These are phyloP conservation scores for Yamadazyma friedrichii DNA, from an alignment of 1,139 yeast genomes.

Conservation along the genomic window DNA sequence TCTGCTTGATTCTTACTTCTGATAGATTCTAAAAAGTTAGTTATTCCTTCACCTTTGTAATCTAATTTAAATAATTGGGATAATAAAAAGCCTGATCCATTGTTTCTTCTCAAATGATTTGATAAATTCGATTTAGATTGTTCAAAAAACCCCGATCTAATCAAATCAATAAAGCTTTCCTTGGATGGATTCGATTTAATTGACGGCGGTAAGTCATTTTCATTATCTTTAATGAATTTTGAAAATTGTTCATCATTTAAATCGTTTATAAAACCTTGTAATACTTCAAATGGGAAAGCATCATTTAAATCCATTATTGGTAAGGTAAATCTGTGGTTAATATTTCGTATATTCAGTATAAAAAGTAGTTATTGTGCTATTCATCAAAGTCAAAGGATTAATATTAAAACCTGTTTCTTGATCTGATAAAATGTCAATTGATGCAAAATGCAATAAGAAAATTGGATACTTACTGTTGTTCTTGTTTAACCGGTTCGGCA, in stretches of 20 bases:
- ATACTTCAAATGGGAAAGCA: slow-evolving; percentile 36
- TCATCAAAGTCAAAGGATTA: no score
- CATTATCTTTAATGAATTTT: slow-evolving; percentile 33
- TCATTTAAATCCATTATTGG: slow-evolving; percentile 20
- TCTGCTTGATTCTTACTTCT: slow-evolving; percentile 22
- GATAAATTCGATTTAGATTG: slow-evolving; percentile 47
- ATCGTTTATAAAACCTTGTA: slow-evolving; percentile 39
- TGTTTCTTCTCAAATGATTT: slow-evolving; percentile 35
- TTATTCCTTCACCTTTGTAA: slow-evolving; percentile 61
- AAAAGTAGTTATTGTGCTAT: background rate
- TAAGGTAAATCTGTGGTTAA: slow-evolving; percentile 10
- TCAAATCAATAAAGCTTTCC: slow-evolving; percentile 41
- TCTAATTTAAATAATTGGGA: slow-evolving; percentile 51
- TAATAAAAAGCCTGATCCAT: slow-evolving; percentile 54
- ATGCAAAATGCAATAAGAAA: slow-evolving; percentile 1
- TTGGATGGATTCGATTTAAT: slow-evolving; percentile 34
- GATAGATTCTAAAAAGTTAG: slow-evolving; percentile 51
- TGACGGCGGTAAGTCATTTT: slow-evolving; percentile 43
- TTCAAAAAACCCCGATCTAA: slow-evolving; percentile 54
- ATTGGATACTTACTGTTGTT: slow-evolving; percentile 11
- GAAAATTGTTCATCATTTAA: slow-evolving; percentile 37
- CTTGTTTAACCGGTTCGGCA: slow-evolving; percentile 8
- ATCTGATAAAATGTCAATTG: background rate
- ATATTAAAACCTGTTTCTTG: background rate
- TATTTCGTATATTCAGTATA: slow-evolving; percentile 11